Percentiles rank a stretch among this genome's conserved stretches.
Evolutionary conservation across 257 asterid species (phyloP).

Genomic region (Scutellaria barbata): DNA sequence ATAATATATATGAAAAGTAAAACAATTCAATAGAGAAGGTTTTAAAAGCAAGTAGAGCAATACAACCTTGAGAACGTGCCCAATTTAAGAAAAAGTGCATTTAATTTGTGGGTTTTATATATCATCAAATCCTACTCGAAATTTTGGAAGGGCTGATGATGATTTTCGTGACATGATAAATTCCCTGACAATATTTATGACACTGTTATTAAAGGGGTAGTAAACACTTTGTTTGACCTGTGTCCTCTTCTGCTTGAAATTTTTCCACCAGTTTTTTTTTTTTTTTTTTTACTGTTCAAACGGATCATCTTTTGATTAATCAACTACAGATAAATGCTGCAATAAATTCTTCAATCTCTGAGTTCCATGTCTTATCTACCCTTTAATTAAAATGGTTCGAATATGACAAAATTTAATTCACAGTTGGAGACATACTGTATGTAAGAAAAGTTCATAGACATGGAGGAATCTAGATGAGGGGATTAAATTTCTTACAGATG

Average conservation of each 20-base stretch:
- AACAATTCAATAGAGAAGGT: background rate
- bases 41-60: background rate
- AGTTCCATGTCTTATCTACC: background rate
- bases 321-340: slow-evolving; percentile 1
- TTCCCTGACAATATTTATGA: slow-evolving; percentile 30
- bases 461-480: background rate
- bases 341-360: slow-evolving; percentile 14
- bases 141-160: slow-evolving; percentile 24
- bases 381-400: background rate
- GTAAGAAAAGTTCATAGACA: background rate
- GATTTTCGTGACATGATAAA: slow-evolving; percentile 33
- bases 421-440: background rate
- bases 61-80: slow-evolving; percentile 15
- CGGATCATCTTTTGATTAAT: background rate
- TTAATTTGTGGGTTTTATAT: slow-evolving; percentile 11
- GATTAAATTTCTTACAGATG: background rate
- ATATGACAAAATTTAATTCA: slow-evolving; percentile 1
- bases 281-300: slow-evolving; percentile 7
- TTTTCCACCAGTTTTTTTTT: slow-evolving; percentile 31
- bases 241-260: slow-evolving; percentile 36
- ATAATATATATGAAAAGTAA: background rate
- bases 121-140: slow-evolving; percentile 33
- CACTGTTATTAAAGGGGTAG: slow-evolving; percentile 26
- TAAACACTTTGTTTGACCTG: slow-evolving; percentile 44
- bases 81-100: slow-evolving; percentile 19